Base-by-base conservation (phyloP, 352 stramenopile genomes). In the Pythium scleroteichum region DNA sequence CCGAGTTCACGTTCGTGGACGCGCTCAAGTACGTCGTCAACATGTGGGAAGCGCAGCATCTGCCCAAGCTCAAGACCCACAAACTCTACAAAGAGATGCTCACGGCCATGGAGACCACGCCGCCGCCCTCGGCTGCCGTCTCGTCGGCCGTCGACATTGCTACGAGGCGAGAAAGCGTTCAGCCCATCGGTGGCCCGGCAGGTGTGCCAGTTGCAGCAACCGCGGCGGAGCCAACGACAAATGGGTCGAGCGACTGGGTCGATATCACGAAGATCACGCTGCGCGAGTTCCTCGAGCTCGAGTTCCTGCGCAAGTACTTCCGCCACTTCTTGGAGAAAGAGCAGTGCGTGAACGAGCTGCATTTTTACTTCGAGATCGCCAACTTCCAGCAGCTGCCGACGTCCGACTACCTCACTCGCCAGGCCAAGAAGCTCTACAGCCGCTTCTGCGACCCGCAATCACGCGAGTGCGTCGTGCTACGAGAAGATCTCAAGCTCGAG, bases 361-460 rank as follows among this genome's bases (percentile, higher is more conserved):
- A 81, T 52, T 88, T 91, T 39, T 91, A 88, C 77, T 86, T 85
- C 46, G 78, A 91, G 48, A 83, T 91, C 33, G 55, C 72, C 23
- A 81, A 69, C 20, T 91, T 87, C 55, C 79, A 91, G 69, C 77
- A 88, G 35, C 81, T 91, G 33, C 81, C 81, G n/a, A 91, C 79
- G 2, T 88, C 81, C 0, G 79, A 91, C 57, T 91, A 88, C 45
- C 62, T 91, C 38, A 73, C 67, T 17, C 75, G 81, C 5, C 79
- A 88, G 53, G 79, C 75, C 14, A 82, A 82, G 53, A 91, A 88
- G 60, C 52, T 91, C 6, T 87, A 78, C 58, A 70, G 76, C 22
- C 75, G 79, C 0, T 91, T 91, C 68, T 87, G 79, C 24, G 77
- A 91, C 23, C 66, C 75, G 2, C 56, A 73, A 33, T 88, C 81